Evolutionary conservation across 2,329 filamentous ascomycete species (phyloP).

Genomic region (Dryadomyces quercus-mongolicae): DNA sequence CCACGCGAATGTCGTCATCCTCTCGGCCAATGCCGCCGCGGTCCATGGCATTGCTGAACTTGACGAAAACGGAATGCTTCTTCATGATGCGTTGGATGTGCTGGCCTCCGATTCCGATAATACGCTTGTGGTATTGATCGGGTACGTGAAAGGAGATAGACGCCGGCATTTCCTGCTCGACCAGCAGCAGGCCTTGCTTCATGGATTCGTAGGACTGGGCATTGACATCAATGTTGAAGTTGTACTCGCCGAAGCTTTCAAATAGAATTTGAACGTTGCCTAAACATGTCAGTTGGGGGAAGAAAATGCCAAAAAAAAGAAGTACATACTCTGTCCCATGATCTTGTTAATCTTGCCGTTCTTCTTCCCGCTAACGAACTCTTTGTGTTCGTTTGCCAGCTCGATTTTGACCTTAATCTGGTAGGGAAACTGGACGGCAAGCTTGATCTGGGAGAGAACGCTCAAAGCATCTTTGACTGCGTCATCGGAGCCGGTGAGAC

Average conservation of each 20-base stretch:
- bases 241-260: constrained; percentile 98
- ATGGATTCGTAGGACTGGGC: constrained; percentile 86
- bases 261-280: constrained; percentile 98
- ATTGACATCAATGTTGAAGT: constrained; percentile 98
- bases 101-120: constrained; percentile 95
- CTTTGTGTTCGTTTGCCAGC: constrained; percentile 97
- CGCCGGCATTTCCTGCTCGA: constrained; percentile 98
- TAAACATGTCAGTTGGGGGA: constrained; percentile 15
- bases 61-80: constrained; percentile 99
- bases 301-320: neutral
- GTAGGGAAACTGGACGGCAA: constrained; percentile 76
- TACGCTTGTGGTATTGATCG: constrained; percentile 98
- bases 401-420: constrained; percentile 97
- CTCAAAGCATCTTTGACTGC: constrained; percentile 90
- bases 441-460: constrained; percentile 84
- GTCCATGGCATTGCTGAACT: constrained; percentile 99
- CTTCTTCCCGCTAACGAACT: constrained; percentile 98
- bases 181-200: constrained; percentile 81
- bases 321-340: constrained; percentile 75
- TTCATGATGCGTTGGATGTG: constrained; percentile 99
- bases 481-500: constrained; percentile 90
- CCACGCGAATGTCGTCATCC: constrained; percentile 95
- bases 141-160: constrained; percentile 99
- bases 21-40: constrained; percentile 83
- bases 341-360: constrained; percentile 99